Evolutionary conservation across 768 basidiomycete species (phyloP), one percentile per base, ranked within the genome.

Genomic region (Leccinum boreale): DNA sequence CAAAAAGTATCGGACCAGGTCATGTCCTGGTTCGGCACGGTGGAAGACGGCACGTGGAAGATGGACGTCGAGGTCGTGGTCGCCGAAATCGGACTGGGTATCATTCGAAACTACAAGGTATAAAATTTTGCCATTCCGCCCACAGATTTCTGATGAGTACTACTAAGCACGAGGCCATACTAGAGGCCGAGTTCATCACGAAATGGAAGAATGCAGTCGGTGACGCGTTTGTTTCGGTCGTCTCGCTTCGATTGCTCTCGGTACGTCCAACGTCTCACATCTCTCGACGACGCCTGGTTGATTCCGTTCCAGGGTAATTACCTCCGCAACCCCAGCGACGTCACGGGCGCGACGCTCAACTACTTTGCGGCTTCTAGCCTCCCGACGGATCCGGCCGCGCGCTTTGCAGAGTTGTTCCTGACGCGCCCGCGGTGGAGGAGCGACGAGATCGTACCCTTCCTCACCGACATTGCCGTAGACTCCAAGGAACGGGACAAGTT

Each of bases 371-470:
- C 83, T 3, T 84, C 89, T 0, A 71, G 75, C 2, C 84, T 98
- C 24, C 90, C 95, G 1, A 70, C 82, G 0, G 89, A 92, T 52
- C 89, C 95, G 5, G 78, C 86, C 1, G 81, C 84, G 8, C 87
- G 96, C 15, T 98, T 98, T 74, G 72, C 82, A 12, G 92, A 96
- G 61, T 81, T 98, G 15, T 99, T 99, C 78, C 77, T 92, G 39
- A 89, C 87, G 9, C 84, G 87, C 5, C 61, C 82, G 21, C 82
- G 82, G 47, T 94, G 93, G 92, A 85, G 81, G 65, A 81, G 79
- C 6, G 85, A 89, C 12, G 92, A 95, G 17, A 89, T 98, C 58
- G 73, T 76, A 26, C 90, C 89, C 4, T 98, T 95, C 74, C 75
- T 98, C 12, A 73, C 78, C 6, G 93, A 93, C 60, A 85, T 97